Conservation (phyloP, 2,329 filamentous ascomycete genomes). For the Penicillium sp. region DNA sequence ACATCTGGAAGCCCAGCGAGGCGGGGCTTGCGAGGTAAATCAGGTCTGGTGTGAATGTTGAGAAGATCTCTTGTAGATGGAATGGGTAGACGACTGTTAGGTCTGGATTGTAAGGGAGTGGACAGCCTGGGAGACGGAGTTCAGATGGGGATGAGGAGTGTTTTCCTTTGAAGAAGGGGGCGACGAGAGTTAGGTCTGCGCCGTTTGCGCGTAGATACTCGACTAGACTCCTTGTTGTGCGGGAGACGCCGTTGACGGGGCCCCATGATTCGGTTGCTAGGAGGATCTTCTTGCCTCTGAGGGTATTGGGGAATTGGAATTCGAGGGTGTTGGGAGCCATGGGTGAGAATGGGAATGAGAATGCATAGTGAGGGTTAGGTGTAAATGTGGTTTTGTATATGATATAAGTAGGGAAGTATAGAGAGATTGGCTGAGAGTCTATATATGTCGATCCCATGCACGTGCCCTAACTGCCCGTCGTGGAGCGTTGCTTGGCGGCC, state of each 20-base stretch:
- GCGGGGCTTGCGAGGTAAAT: conserved; percentile 71
- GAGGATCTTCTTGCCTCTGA: conserved; percentile 64
- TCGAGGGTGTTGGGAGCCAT: neutral
- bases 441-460: conserved; percentile 8
- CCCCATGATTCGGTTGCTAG: conserved; percentile 72
- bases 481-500: conserved; percentile 14
- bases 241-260: conserved; percentile 72
- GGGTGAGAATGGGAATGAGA: neutral
- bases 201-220: conserved; percentile 66
- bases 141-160: conserved; percentile 51
- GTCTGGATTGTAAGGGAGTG: conserved; percentile 70
- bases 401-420: neutral
- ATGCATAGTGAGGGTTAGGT: no score
- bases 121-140: conserved; percentile 64
- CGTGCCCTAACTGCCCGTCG: conserved; percentile 18
- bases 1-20: conserved; percentile 69
- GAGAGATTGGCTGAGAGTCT: neutral
- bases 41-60: conserved; percentile 64
- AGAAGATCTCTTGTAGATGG: conserved; percentile 62
- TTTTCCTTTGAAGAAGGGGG: conserved; percentile 56
- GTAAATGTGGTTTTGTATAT: neutral
- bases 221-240: conserved; percentile 69
- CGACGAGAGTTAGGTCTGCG: conserved; percentile 66
- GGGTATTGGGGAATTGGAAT: conserved; percentile 43
- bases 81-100: conserved; percentile 71